phyloP scores from a whole-genome alignment of 1,139 yeast species.

The Suhomyces yuchorum region DNA sequence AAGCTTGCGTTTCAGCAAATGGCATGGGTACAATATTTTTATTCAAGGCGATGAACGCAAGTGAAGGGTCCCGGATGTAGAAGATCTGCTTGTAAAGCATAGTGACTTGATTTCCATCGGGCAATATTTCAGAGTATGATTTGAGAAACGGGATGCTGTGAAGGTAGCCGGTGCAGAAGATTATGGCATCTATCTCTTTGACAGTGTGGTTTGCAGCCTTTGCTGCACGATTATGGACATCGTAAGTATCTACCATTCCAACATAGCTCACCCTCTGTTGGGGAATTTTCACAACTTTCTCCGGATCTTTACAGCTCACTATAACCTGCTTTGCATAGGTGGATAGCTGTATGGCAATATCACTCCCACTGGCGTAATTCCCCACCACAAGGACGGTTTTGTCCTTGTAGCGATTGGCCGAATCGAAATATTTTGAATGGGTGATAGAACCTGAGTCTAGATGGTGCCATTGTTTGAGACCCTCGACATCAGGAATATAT shows the following conservation, averaged over 20 bases:
- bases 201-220: conserved; percentile 27
- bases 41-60: conserved; percentile 41
- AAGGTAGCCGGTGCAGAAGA: conserved; percentile 54
- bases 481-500: conserved; percentile 44
- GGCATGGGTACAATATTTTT: conserved; percentile 51
- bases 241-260: conserved; percentile 33
- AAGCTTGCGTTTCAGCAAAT: conserved; percentile 49
- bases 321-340: conserved; percentile 42
- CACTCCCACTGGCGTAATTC: conserved; percentile 50
- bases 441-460: conserved; percentile 32
- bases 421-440: conserved; percentile 48
- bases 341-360: conserved; percentile 47
- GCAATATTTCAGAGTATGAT: conserved; percentile 28
- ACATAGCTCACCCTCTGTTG: conserved; percentile 22
- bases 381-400: conserved; percentile 52
- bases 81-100: conserved; percentile 47
- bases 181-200: conserved; percentile 36
- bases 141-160: conserved; percentile 47
- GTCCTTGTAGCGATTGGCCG: conserved; percentile 31
- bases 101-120: conserved; percentile 36
- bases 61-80: conserved; percentile 46
- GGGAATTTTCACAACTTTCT: conserved; percentile 19
- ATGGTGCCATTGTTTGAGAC: conserved; percentile 42
- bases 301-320: conserved; percentile 35
- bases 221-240: conserved; percentile 24